These are phyloP conservation scores for Cercophora samala DNA, from an alignment of 495 filamentous ascomycete species.

Conservation along the genomic window DNA sequence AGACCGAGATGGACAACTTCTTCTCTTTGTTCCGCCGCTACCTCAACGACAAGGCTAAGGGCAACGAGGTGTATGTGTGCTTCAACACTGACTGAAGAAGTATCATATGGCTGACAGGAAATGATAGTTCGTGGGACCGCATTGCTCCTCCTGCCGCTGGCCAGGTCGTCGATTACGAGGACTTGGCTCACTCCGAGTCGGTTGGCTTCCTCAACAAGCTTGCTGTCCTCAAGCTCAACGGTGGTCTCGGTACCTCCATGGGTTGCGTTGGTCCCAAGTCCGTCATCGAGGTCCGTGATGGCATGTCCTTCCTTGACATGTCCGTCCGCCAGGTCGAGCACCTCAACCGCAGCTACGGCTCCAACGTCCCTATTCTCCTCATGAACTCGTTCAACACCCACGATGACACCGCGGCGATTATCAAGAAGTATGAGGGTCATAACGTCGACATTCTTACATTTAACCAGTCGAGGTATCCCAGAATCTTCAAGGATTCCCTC, in stretches of 20 bases:
- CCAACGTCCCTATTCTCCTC: slow-evolving; percentile 97
- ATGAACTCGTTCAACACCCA: slow-evolving; percentile 99
- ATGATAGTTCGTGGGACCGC: slow-evolving; percentile 77
- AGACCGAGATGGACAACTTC: slow-evolving; percentile 99
- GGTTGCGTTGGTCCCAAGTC: slow-evolving; percentile 99
- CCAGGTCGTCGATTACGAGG: slow-evolving; percentile 91
- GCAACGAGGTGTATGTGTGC: slow-evolving; percentile 67
- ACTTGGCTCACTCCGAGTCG: slow-evolving; percentile 78
- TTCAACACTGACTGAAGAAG: slow-evolving; percentile 4
- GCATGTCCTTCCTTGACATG: slow-evolving; percentile 99
- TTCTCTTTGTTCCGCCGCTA: slow-evolving; percentile 95
- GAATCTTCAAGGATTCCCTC: slow-evolving; percentile 96
- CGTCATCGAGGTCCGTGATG: slow-evolving; percentile 98
- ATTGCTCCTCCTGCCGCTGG: slow-evolving; percentile 87
- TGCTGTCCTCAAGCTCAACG: slow-evolving; percentile 98
- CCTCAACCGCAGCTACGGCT: slow-evolving; percentile 94
- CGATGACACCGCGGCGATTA: slow-evolving; percentile 95
- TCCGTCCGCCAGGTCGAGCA: slow-evolving; percentile 99
- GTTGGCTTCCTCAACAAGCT: slow-evolving; percentile 95
- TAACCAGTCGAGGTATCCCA: slow-evolving; percentile 98
- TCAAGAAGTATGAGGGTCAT: slow-evolving; percentile 99
- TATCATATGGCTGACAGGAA: not conserved
- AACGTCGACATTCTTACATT: slow-evolving; percentile 99
- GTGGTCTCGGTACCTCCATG: slow-evolving; percentile 99
- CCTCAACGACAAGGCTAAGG: slow-evolving; percentile 98